These are phyloP conservation scores for Exophiala sp. DNA, from an alignment of 2,329 filamentous ascomycete species.

Conservation along the genomic window DNA sequence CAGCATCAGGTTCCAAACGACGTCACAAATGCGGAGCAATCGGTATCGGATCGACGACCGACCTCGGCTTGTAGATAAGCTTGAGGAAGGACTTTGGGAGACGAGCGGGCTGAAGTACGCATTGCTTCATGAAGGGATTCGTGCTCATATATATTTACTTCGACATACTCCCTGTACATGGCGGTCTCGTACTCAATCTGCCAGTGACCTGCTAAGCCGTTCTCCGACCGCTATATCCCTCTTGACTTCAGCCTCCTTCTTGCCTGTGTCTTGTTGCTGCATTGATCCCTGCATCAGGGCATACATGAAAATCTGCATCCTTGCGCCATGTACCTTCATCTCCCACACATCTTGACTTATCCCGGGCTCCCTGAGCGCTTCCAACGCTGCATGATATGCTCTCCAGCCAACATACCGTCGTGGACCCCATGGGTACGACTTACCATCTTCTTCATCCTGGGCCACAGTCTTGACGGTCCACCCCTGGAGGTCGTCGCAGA, in stretches of 20 bases:
- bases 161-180: too few relatives aligned
- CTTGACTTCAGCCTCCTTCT: not conserved
- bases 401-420: slow-evolving; percentile 16
- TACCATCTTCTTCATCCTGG: slow-evolving; percentile 13
- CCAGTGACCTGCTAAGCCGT: too few relatives aligned
- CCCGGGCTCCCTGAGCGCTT: slow-evolving; percentile 1
- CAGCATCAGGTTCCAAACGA: too few relatives aligned
- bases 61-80: too few relatives aligned
- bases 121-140: too few relatives aligned
- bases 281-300: not conserved
- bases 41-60: too few relatives aligned
- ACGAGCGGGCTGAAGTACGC: too few relatives aligned
- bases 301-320: slow-evolving; percentile 1
- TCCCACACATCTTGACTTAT: slow-evolving; percentile 1
- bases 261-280: not conserved
- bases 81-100: too few relatives aligned
- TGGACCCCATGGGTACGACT: slow-evolving; percentile 11
- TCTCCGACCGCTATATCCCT: not conserved
- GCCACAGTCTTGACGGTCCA: slow-evolving; percentile 13
- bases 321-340: slow-evolving; percentile 1
- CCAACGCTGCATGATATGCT: slow-evolving; percentile 5
- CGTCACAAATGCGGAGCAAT: too few relatives aligned
- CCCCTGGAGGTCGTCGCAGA: slow-evolving; percentile 11
- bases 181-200: too few relatives aligned
- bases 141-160: too few relatives aligned